Evolutionary conservation across 2,329 filamentous ascomycete species (phyloP).

Genomic region (Colletotrichum camelliae): DNA sequence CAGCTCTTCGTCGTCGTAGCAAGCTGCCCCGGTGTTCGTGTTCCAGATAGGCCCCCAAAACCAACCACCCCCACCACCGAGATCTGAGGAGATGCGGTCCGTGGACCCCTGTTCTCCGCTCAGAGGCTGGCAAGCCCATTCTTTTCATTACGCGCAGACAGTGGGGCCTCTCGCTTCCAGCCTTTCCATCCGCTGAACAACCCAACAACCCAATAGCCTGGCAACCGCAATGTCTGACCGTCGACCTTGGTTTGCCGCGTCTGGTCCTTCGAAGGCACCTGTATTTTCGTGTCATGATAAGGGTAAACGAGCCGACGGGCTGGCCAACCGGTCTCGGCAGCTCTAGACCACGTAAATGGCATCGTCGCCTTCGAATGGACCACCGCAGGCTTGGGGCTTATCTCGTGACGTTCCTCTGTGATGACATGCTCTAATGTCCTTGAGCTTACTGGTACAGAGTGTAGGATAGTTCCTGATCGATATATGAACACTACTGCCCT

Average conservation of each 20-base stretch:
- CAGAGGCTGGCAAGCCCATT: neutral
- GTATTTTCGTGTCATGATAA: neutral
- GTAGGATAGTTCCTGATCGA: neutral
- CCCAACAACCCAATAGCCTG: neutral
- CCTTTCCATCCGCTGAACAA: neutral
- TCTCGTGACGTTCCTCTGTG: neutral
- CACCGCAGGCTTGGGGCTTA: neutral
- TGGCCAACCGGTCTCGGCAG: neutral
- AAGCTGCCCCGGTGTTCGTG: neutral
- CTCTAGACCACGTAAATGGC: neutral
- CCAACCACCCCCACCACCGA: conserved; percentile 10
- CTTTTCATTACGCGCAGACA: conserved; percentile 7
- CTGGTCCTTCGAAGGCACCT: neutral
- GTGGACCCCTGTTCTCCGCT: conserved; percentile 7
- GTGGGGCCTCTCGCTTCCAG: neutral
- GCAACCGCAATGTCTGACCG: neutral
- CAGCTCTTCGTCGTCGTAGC: neutral
- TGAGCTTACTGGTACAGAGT: neutral
- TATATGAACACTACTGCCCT: neutral
- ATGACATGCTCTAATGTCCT: neutral
- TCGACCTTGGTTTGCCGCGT: neutral
- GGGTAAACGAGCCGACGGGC: neutral
- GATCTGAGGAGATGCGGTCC: conserved; percentile 3
- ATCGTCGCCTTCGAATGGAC: neutral
- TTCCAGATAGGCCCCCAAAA: neutral